Evolutionary conservation across 1,284 basidiomycete genomes (phyloP), one percentile per base, ranked within the genome.

Genomic region (Heterobasidion occidentale): DNA sequence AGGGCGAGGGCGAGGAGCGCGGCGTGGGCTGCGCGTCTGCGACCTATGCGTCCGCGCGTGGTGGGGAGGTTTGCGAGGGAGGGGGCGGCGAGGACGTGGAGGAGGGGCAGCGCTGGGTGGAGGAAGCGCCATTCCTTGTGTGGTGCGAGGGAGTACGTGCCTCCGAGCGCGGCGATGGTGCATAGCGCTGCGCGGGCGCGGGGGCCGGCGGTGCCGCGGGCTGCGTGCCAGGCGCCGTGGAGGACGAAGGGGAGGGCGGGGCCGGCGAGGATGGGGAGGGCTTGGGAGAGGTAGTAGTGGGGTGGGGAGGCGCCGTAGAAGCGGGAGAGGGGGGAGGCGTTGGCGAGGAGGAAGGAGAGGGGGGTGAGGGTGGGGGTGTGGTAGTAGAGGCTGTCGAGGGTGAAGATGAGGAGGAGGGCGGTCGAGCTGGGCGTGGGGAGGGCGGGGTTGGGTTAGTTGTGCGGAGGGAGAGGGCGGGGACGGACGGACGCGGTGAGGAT

Each of bases 71-170:
- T 78, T 46, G 86, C 77, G 14, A 96, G 71, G 2, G 86, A 83
- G 57, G 84, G 84, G 0, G 92, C 76, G 33, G 90, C 88, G 56
- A 97, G 79, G 27, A 96, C 65, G 60, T 95, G 86, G 46, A 97
- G 72, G n/a, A 92, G 71, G 0, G 96, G 94, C 1, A 98, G 75
- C 4, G 98, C 68, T 0, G 95, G 94, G 63, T 98, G 96, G 3
- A 99, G 74, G 71, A 99, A 99, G 3, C 97, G 78, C 89, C 94
- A 98, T 75, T 99, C 97, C 64, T 98, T 99, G 72, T 97, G 93
- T 1, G 88, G 84, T 7, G 89, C 79, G 11, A 89, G 65, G 1
- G 96, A 98, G 65, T 94, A 90, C 7, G 86, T 69, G 1, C 67
- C 65, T n/a, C 88, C 71, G 0, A 87, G 86, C 82, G 90, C 90